phyloP scores from a whole-genome alignment of 2,329 filamentous ascomycete genomes.

The Calonectria pteridis region DNA sequence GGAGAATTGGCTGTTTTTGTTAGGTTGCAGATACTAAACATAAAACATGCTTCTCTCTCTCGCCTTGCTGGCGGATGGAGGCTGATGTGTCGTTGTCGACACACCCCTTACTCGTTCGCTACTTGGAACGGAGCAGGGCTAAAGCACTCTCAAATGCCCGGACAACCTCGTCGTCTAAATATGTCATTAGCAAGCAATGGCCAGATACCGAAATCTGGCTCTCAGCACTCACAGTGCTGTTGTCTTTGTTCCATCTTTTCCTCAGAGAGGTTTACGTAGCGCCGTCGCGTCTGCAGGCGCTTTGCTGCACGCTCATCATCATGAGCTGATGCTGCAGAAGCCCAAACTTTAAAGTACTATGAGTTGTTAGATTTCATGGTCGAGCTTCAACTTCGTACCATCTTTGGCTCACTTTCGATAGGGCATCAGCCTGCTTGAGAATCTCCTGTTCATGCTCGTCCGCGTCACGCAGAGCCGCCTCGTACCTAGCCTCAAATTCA shows the following conservation, averaged over 20 bases:
- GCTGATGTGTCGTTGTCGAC: not conserved
- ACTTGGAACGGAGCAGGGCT: slow-evolving; percentile 61
- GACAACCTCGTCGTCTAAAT: slow-evolving; percentile 65
- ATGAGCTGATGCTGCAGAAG: slow-evolving; percentile 75
- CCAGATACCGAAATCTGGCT: not conserved
- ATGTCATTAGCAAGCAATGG: slow-evolving; percentile 30
- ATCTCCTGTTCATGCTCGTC: slow-evolving; percentile 74
- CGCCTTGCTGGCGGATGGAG: not conserved
- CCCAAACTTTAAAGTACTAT: slow-evolving; percentile 86
- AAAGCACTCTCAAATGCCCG: slow-evolving; percentile 73
- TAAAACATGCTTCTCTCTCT: not conserved
- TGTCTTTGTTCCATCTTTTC: slow-evolving; percentile 78
- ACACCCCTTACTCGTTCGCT: slow-evolving; percentile 20
- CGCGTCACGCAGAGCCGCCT: slow-evolving; percentile 72
- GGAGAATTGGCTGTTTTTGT: not conserved
- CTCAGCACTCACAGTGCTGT: slow-evolving; percentile 76
- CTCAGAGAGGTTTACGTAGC: slow-evolving; percentile 82
- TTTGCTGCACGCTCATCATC: slow-evolving; percentile 84
- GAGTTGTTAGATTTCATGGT: slow-evolving; percentile 32
- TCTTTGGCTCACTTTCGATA: slow-evolving; percentile 70
- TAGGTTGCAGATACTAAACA: not conserved
- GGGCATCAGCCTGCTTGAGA: slow-evolving; percentile 73
- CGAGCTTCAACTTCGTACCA: slow-evolving; percentile 67
- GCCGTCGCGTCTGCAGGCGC: slow-evolving; percentile 82
- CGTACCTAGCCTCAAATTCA: slow-evolving; percentile 78